Percentiles rank a stretch among this genome's conserved stretches.
phyloP scores from a whole-genome alignment of 2,329 filamentous ascomycete species.

The Cladosporium sp. region DNA sequence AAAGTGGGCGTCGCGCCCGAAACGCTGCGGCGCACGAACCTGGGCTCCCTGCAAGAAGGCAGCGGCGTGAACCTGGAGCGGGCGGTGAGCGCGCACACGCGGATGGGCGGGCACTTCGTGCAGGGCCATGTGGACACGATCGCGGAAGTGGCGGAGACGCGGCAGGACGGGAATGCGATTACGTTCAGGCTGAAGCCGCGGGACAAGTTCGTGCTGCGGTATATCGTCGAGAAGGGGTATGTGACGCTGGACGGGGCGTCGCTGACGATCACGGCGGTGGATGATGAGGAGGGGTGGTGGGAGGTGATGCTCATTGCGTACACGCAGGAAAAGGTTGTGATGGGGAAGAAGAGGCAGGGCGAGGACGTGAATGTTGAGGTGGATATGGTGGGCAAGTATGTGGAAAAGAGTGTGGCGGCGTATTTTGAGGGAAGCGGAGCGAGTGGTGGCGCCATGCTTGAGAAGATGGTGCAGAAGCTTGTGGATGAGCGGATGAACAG shows the following conservation, averaged over 20 bases:
- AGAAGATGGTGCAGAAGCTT: slow-evolving; percentile 56
- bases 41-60: slow-evolving; percentile 63
- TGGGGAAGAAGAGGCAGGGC: slow-evolving; percentile 69
- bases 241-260: slow-evolving; percentile 91
- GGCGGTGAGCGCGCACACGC: slow-evolving; percentile 80
- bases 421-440: slow-evolving; percentile 59
- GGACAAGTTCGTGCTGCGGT: slow-evolving; percentile 64
- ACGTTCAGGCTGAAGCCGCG: slow-evolving; percentile 76
- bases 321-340: slow-evolving; percentile 86
- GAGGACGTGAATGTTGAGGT: slow-evolving; percentile 89
- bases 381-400: slow-evolving; percentile 79
- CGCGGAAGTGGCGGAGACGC: slow-evolving; percentile 65
- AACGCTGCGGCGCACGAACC: slow-evolving; percentile 89
- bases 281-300: slow-evolving; percentile 78
- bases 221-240: slow-evolving; percentile 95
- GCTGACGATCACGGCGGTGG: slow-evolving; percentile 80
- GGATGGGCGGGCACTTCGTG: slow-evolving; percentile 97
- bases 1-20: slow-evolving; percentile 92
- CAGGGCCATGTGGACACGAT: slow-evolving; percentile 95
- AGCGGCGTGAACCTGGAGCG: slow-evolving; percentile 87
- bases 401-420: slow-evolving; percentile 80
- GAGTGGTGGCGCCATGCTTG: slow-evolving; percentile 45
- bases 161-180: slow-evolving; percentile 80
- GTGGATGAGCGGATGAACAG: slow-evolving; percentile 60
- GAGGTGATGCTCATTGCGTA: slow-evolving; percentile 98